phyloP scores from a whole-genome alignment of 139 green algal genomes.

The Medakamo hakoo region DNA sequence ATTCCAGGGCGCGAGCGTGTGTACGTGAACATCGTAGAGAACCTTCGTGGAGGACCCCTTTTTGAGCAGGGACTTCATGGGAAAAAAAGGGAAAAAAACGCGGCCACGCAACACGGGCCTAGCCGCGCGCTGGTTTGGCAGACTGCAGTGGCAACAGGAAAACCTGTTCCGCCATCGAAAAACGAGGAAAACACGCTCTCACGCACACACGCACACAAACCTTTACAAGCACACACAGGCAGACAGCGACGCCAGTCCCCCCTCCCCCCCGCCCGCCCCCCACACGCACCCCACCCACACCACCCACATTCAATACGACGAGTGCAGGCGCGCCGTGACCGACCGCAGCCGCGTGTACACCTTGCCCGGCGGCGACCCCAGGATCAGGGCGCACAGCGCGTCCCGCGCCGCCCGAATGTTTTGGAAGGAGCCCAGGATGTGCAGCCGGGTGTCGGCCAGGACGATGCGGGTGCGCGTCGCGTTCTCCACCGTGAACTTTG shows the following conservation, averaged over 20 bases:
- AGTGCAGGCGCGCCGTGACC: conserved; percentile 44
- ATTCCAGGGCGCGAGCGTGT: background rate
- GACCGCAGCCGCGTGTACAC: conserved; percentile 82
- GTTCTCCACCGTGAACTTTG: conserved; percentile 99
- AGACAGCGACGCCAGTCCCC: no score
- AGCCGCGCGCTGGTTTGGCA: background rate
- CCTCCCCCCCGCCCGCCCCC: no score
- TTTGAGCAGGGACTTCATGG: background rate
- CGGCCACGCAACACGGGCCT: background rate
- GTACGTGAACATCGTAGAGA: background rate
- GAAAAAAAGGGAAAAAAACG: background rate
- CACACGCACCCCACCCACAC: background rate
- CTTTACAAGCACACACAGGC: no score
- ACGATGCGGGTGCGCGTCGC: conserved; percentile 90
- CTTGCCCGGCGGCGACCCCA: conserved; percentile 92
- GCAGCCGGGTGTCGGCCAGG: conserved; percentile 89
- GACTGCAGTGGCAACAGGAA: no score
- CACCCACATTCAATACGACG: conserved; percentile 21
- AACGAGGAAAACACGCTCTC: background rate
- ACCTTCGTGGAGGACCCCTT: background rate
- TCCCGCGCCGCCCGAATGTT: conserved; percentile 74
- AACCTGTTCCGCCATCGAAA: background rate
- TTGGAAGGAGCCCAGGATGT: conserved; percentile 84
- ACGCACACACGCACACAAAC: background rate
- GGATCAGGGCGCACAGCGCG: conserved; percentile 81